Conservation (phyloP, 2,329 filamentous ascomycete species). For the Cryphonectria nitschkei region DNA sequence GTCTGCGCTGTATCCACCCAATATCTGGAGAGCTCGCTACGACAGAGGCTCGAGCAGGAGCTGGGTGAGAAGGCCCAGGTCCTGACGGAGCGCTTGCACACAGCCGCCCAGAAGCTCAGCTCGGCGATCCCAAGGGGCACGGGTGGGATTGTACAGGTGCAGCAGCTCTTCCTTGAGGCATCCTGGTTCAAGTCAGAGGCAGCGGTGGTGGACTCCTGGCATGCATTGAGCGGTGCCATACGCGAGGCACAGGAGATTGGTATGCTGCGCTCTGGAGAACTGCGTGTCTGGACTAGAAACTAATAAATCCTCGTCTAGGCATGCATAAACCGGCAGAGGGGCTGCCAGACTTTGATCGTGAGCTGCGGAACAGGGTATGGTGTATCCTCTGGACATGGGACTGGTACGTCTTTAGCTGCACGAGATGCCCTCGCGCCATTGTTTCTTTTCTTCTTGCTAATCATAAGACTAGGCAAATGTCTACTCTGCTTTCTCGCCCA, state of each 20-base stretch:
- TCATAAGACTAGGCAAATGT: constrained; percentile 28
- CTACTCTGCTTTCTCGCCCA: constrained; percentile 26
- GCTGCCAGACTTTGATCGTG: constrained; percentile 25
- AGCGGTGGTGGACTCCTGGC: constrained; percentile 53
- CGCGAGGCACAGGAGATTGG: constrained; percentile 53
- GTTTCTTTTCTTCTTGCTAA: neutral
- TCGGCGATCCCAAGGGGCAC: constrained; percentile 46
- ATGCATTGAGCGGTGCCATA: constrained; percentile 47
- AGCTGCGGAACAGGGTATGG: constrained; percentile 27
- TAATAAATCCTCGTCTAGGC: constrained; percentile 5
- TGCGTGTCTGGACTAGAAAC: neutral
- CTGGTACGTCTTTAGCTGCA: constrained; percentile 17
- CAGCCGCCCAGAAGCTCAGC: constrained; percentile 47
- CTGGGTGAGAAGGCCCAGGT: constrained; percentile 44
- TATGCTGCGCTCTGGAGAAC: constrained; percentile 29
- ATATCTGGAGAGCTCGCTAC: constrained; percentile 43
- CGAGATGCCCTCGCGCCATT: no score
- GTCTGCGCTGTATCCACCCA: constrained; percentile 51
- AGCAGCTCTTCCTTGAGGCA: constrained; percentile 52
- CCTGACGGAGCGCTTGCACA: constrained; percentile 47
- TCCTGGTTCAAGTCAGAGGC: constrained; percentile 52
- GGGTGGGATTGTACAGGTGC: constrained; percentile 49
- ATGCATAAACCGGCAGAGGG: constrained; percentile 26
- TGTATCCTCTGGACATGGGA: constrained; percentile 30
- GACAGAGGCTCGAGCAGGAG: constrained; percentile 48